Conservation (phyloP, 2,329 filamentous ascomycete genomes). For the Epichloe sylvatica region DNA sequence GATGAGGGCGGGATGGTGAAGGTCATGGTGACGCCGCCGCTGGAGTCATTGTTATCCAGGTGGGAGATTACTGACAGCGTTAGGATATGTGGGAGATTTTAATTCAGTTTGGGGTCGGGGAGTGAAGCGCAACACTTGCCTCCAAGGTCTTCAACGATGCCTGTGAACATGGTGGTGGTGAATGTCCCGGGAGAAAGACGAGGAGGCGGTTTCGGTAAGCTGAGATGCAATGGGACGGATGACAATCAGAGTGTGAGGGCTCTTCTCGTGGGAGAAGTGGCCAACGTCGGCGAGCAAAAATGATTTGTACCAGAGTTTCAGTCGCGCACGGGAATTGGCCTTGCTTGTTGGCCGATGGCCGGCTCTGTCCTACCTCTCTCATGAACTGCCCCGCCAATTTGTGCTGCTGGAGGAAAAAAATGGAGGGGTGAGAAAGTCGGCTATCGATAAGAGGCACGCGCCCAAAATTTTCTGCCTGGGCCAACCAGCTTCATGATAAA, state of each 20-base stretch:
- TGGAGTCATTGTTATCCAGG: conserved; percentile 66
- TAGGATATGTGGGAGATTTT: background rate
- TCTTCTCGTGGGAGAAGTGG: background rate
- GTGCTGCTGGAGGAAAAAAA: background rate
- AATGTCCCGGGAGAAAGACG: background rate
- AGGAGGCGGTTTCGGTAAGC: background rate
- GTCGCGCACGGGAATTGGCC: background rate
- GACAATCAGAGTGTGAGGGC: background rate
- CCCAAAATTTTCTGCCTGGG: conserved; percentile 3
- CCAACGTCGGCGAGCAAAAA: background rate
- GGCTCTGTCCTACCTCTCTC: background rate
- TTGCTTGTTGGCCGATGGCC: background rate
- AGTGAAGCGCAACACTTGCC: conserved; percentile 41
- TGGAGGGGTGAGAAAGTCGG: background rate
- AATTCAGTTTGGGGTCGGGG: too few species aligned
- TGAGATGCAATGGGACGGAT: background rate
- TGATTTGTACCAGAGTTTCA: background rate
- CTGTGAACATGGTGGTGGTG: conserved; percentile 66
- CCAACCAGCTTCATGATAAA: background rate
- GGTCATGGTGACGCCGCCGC: conserved; percentile 80
- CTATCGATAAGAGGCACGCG: conserved; percentile 5
- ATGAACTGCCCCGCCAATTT: background rate
- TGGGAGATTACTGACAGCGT: conserved; percentile 59
- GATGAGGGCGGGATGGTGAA: conserved; percentile 56
- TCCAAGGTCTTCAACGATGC: conserved; percentile 83